A percentile compares a stretch with the other conserved stretches of the same genome.
Evolutionary conservation across 1,139 yeast genomes (phyloP).

Genomic region (Kodamaea suecica): DNA sequence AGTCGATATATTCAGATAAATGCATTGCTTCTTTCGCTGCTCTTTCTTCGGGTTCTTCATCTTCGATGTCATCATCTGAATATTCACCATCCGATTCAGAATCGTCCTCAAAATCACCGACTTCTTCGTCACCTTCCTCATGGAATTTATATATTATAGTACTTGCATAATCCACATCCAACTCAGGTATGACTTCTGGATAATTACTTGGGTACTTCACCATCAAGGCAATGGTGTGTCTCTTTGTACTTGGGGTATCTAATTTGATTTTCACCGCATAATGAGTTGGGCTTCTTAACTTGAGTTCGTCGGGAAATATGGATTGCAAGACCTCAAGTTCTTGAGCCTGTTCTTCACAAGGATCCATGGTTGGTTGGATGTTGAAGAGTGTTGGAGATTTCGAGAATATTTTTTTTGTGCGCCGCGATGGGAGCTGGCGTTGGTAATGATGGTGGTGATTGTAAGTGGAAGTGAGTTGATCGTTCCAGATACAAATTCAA

Average conservation of each 20-base stretch:
- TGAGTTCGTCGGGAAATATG: constrained; percentile 88
- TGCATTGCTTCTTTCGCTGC: constrained; percentile 45
- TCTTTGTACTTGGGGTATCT: constrained; percentile 58
- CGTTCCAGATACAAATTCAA: too few species aligned
- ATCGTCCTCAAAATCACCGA: constrained; percentile 35
- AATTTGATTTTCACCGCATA: constrained; percentile 48
- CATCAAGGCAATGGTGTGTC: constrained; percentile 48
- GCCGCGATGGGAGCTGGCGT: too few species aligned
- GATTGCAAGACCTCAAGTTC: constrained; percentile 83
- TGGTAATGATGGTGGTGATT: too few species aligned
- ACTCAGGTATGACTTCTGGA: constrained; percentile 66
- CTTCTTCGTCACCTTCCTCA: constrained; percentile 32
- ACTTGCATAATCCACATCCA: constrained; percentile 37
- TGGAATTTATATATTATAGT: constrained; percentile 8
- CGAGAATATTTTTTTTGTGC: neutral
- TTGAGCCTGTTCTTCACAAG: constrained; percentile 70
- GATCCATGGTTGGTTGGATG: constrained; percentile 48
- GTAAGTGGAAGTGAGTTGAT: too few species aligned
- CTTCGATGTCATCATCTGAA: constrained; percentile 38
- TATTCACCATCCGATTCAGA: constrained; percentile 36
- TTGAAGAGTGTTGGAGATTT: neutral
- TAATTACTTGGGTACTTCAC: constrained; percentile 70
- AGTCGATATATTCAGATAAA: constrained; percentile 54
- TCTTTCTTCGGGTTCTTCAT: constrained; percentile 44
- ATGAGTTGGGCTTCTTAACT: constrained; percentile 37